Base-by-base conservation (phyloP, 257 asterid genomes). In the Nicotiana noctiflora region DNA sequence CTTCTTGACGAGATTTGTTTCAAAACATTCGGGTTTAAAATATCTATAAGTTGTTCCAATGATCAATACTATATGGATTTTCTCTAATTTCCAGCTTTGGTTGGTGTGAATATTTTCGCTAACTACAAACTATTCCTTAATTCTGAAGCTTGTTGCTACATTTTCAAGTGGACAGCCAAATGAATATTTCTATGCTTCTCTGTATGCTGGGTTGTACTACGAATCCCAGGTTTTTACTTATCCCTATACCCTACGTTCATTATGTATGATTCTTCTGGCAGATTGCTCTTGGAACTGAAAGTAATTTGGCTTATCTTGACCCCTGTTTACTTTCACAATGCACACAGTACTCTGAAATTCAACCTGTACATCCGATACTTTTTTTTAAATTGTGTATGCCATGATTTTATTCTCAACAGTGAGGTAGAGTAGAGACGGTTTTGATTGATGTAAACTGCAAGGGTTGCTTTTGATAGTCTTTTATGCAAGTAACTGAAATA, bases 141-240 rank as follows among this genome's bases (percentile, higher is more conserved):
- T 68, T 82, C 46, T 37, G 23, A 84, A 93, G 99, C 92, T 93
- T 81, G 97, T 88, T 76, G 87, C 86, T 46, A 88, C 91, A 72
- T 91, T 92, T 88, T 85, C 94, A 80, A 87, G 81, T 75, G 95
- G 92, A 25, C 86, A 83, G 64, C 95, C 85, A 83, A 81, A 81
- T 63, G 97, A 92, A 79, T 87, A 82, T 78, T 95, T 95, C 89
- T 95, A 95, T 64, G 94, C 98, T 67, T 90, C 95, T 79, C 84
- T 95, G 40, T 95, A 95, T 85, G 95, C 96, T 19, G 97, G 96
- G 81, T 96, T 95, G 75, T 93, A 88, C 82, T 88, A 93, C 56
- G 99, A 93, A 91, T 91, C 98, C 63, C 91, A 91, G 98, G 98
- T 94, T 80, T 65, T 14, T 31, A 64, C 74, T 29, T 8, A 64